phyloP scores from a whole-genome alignment of 495 filamentous ascomycete genomes.

The Aspergillus sparsus region DNA sequence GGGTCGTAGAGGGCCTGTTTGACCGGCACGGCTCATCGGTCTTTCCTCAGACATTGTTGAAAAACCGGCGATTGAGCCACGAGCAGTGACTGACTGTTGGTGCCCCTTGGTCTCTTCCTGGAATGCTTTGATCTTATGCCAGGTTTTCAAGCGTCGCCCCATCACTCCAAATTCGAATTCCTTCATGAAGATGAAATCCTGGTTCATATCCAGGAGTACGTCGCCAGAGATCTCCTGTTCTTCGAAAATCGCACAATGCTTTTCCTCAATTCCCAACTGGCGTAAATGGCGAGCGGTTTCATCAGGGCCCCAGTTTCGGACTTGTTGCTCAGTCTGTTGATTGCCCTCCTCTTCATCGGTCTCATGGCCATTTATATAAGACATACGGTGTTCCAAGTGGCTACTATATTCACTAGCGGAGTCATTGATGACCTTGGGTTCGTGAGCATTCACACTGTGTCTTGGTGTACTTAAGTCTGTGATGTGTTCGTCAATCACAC shows the following conservation, averaged over 20 bases:
- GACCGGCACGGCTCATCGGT: slow-evolving; percentile 37
- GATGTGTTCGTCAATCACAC: slow-evolving; percentile 97
- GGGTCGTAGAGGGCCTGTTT: slow-evolving; percentile 55
- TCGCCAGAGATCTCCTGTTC: slow-evolving; percentile 97
- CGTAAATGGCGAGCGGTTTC: slow-evolving; percentile 87
- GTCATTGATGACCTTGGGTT: slow-evolving; percentile 65
- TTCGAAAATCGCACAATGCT: slow-evolving; percentile 88
- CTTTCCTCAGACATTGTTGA: slow-evolving; percentile 44
- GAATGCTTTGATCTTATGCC: slow-evolving; percentile 87
- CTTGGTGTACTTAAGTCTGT: slow-evolving; percentile 84
- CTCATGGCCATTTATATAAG: slow-evolving; percentile 87
- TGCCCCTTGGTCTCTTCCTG: slow-evolving; percentile 73
- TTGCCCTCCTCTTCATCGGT: slow-evolving; percentile 70
- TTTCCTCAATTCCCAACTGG: slow-evolving; percentile 73
- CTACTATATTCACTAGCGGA: slow-evolving; percentile 89
- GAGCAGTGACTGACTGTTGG: slow-evolving; percentile 23
- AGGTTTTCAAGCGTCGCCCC: slow-evolving; percentile 84
- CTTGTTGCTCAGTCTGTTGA: slow-evolving; percentile 60
- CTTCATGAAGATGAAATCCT: slow-evolving; percentile 88
- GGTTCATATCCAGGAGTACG: slow-evolving; percentile 91
- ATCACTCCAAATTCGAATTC: slow-evolving; percentile 93
- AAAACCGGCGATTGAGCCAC: slow-evolving; percentile 36
- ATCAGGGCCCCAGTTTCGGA: slow-evolving; percentile 71
- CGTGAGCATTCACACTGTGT: slow-evolving; percentile 52
- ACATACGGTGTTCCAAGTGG: slow-evolving; percentile 71